Percentiles rank a stretch among this genome's conserved stretches.
phyloP scores from a whole-genome alignment of 352 stramenopile species.

The Globisporangium sylvaticum region DNA sequence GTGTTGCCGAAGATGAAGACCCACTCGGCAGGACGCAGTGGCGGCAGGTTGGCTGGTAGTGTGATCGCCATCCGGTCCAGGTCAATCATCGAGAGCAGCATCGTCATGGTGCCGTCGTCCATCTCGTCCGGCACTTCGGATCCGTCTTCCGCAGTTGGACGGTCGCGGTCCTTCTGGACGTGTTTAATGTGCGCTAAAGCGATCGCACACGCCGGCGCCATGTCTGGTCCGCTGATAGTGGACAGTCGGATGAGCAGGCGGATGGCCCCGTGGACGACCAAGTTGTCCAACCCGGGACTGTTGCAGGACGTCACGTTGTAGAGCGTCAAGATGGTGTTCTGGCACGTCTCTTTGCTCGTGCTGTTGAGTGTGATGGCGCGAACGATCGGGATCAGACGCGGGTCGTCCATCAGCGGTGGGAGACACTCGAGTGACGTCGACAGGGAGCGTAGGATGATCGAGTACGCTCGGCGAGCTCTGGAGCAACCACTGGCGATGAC shows the following conservation, averaged over 20 bases:
- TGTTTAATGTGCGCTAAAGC: constrained; percentile 78
- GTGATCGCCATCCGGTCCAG: constrained; percentile 59
- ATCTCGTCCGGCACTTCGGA: constrained; percentile 46
- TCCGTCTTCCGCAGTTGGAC: constrained; percentile 16
- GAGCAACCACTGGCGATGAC: neutral
- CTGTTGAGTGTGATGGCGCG: constrained; percentile 31
- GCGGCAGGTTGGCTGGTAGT: constrained; percentile 40
- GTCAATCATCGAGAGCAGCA: constrained; percentile 79
- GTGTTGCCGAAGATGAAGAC: constrained; percentile 42
- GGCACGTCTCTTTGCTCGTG: constrained; percentile 36
- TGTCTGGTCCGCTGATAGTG: constrained; percentile 38
- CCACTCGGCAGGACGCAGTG: constrained; percentile 47
- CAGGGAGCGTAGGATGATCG: constrained; percentile 65
- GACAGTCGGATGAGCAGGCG: constrained; percentile 64
- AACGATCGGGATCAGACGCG: constrained; percentile 50
- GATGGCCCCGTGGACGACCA: constrained; percentile 52
- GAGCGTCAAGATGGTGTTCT: constrained; percentile 62
- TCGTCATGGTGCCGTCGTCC: constrained; percentile 62
- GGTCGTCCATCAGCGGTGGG: constrained; percentile 43
- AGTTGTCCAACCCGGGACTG: constrained; percentile 35
- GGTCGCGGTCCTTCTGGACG: constrained; percentile 48
- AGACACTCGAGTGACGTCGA: constrained; percentile 51
- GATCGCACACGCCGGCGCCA: constrained; percentile 65
- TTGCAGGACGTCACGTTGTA: constrained; percentile 72
- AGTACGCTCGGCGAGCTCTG: constrained; percentile 51